phyloP scores from a whole-genome alignment of 2,329 filamentous ascomycete species.

The Phialophora macrospora region DNA sequence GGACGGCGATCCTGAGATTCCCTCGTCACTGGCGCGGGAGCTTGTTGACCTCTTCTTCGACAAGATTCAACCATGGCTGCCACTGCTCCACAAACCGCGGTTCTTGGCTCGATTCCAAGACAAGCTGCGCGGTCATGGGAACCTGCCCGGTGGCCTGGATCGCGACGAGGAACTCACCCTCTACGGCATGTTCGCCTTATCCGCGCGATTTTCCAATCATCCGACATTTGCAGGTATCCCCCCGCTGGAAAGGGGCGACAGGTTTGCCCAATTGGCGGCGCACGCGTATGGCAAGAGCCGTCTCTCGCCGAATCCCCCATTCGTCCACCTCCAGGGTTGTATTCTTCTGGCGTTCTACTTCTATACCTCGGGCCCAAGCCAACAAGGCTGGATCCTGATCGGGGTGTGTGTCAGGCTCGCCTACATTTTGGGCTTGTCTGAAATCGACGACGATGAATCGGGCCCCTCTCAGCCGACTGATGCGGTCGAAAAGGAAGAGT shows the following conservation, averaged over 20 bases:
- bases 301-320: background rate
- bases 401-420: conserved; percentile 87
- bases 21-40: no score
- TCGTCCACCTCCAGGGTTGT: conserved; percentile 19
- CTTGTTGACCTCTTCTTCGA: conserved; percentile 13
- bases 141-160: background rate
- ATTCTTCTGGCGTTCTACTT: conserved; percentile 13
- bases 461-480: background rate
- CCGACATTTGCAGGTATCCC: background rate
- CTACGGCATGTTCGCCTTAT: conserved; percentile 12
- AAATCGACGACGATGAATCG: conserved; percentile 68
- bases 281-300: conserved; percentile 6
- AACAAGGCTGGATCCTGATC: conserved; percentile 81
- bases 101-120: background rate
- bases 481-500: conserved; percentile 7
- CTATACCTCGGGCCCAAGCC: conserved; percentile 1
- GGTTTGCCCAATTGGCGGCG: background rate
- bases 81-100: conserved; percentile 11
- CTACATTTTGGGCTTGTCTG: conserved; percentile 86
- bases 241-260: background rate
- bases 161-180: conserved; percentile 1
- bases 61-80: conserved; percentile 13
- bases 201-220: conserved; percentile 7
- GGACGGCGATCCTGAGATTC: no score
- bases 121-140: background rate